Evolutionary conservation across 176 grass and related monocot species (phyloP).

Genomic region (Phoenix dactylifera): DNA sequence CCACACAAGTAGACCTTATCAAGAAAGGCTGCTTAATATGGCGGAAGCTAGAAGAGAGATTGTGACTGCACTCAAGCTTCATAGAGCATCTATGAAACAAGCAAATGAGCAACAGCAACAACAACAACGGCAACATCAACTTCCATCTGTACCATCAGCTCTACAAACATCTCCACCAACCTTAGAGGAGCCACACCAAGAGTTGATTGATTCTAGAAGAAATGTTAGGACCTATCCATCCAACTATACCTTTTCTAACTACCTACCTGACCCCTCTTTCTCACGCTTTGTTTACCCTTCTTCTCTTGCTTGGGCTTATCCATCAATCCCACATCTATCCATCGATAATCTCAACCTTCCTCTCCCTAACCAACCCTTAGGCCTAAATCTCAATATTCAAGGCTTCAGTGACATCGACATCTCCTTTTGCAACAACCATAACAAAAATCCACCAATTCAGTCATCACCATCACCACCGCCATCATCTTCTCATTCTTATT

Average conservation of each 20-base stretch:
- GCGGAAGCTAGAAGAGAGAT: slow-evolving; percentile 95
- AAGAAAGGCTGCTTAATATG: slow-evolving; percentile 93
- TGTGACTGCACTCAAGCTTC: slow-evolving; percentile 79
- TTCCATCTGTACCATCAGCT: slow-evolving; percentile 16
- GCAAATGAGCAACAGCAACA: slow-evolving; percentile 63
- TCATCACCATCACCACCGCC: slow-evolving; percentile 29
- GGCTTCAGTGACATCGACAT: slow-evolving; percentile 31
- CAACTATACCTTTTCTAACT: slow-evolving; percentile 19
- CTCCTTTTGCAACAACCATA: slow-evolving; percentile 9
- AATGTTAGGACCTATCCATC: not conserved
- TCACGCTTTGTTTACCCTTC: slow-evolving; percentile 20
- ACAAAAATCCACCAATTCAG: slow-evolving; percentile 14
- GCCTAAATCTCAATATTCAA: slow-evolving; percentile 79
- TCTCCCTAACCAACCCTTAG: slow-evolving; percentile 58
- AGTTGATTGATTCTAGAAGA: slow-evolving; percentile 3
- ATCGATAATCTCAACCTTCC: slow-evolving; percentile 28
- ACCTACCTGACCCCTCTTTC: slow-evolving; percentile 21
- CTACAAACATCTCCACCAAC: slow-evolving; percentile 15
- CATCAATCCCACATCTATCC: slow-evolving; percentile 26
- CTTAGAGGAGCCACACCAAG: not conserved
- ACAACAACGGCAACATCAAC: slow-evolving; percentile 11
- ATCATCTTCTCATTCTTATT: slow-evolving; percentile 38
- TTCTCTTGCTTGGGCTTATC: slow-evolving; percentile 25
- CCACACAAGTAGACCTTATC: slow-evolving; percentile 84
- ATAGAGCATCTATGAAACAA: slow-evolving; percentile 88